These are phyloP conservation scores for Lotmaria passim DNA, from an alignment of 208 protist genomes.

Conservation along the genomic window DNA sequence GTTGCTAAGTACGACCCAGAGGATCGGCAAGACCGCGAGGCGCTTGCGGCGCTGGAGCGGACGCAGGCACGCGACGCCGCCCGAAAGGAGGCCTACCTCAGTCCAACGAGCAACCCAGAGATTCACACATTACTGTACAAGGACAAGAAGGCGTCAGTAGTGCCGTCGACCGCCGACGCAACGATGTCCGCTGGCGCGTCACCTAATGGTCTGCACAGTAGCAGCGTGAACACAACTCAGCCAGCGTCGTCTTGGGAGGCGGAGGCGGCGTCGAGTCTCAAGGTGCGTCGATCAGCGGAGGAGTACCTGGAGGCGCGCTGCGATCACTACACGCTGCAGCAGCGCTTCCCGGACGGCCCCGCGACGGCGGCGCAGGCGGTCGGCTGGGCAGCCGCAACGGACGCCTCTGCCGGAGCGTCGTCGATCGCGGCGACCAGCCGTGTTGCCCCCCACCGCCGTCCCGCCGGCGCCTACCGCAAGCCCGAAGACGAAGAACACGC, in stretches of 20 bases:
- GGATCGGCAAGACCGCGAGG: constrained; percentile 9
- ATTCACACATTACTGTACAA: constrained; percentile 51
- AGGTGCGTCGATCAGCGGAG: constrained; percentile 9
- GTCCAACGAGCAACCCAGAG: constrained; percentile 49
- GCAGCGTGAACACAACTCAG: not conserved
- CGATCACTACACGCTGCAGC: constrained; percentile 35
- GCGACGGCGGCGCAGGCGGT: constrained; percentile 57
- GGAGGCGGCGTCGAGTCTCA: not conserved
- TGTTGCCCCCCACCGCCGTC: constrained; percentile 2
- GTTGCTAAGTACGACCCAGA: constrained; percentile 40
- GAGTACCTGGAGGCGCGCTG: constrained; percentile 51
- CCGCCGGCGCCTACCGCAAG: constrained; percentile 44
- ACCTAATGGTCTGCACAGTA: not conserved
- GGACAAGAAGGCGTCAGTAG: constrained; percentile 11
- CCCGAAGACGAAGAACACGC: constrained; percentile 71
- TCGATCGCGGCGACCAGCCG: not conserved
- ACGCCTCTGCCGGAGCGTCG: not conserved
- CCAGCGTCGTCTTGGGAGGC: not conserved
- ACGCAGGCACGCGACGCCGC: constrained; percentile 49
- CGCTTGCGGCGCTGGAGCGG: constrained; percentile 39
- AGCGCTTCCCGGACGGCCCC: constrained; percentile 54
- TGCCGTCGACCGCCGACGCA: not conserved
- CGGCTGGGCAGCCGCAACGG: constrained; percentile 45
- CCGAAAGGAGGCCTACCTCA: constrained; percentile 38
- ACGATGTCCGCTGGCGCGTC: not conserved